Evolutionary conservation across 163 green algal genomes (phyloP), one percentile per base, ranked within the genome.

Genomic region (Volvox carteri): DNA sequence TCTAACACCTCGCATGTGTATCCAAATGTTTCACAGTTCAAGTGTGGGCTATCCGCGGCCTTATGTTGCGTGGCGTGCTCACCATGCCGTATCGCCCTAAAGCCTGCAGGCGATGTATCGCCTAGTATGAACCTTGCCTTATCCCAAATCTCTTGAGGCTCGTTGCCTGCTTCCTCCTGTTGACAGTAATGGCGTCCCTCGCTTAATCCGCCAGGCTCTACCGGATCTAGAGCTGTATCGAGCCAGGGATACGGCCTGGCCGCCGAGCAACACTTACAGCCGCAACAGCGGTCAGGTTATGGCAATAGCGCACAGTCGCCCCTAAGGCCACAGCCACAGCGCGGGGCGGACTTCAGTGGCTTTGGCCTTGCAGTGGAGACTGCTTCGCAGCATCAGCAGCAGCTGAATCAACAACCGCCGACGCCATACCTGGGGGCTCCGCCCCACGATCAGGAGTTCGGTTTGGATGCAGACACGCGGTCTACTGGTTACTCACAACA

Each of bases 211-310:
- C 37, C 35, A 77, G 67, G 67, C 67, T 33, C 33, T 58, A 25
- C 39, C 18, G 41, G 42, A n/a, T 21, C 25, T 18, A 67, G 52
- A 18, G n/a, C 21, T 25, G 46, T 39, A 37, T 28, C 44, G n/a
- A 33, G 16, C 9, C 44, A 85, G 9, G 78, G 58, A 2, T 86
- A 46, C 58, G 78, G 78, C 6, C 37, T 86, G 23, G 54, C 41
- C 4, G 78, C 78, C 2, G 78, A 75, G 39, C 11, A 46, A 7
- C 56, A 23, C 39, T 8, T 41, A 46, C 50, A 65, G 42, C 62
- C 79, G 44, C 76, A 90, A 19, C 85, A 85, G 73, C 74, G 83
- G 42, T 58, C 73, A 52, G 70, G 39, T 19, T 78, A 78, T 18
- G 41, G 70, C 11, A 37, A 44, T 62, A 81, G 85, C 39, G 11